Base-by-base conservation (phyloP, 2,329 filamentous ascomycete genomes). In the Fragosphaeria purpurea region DNA sequence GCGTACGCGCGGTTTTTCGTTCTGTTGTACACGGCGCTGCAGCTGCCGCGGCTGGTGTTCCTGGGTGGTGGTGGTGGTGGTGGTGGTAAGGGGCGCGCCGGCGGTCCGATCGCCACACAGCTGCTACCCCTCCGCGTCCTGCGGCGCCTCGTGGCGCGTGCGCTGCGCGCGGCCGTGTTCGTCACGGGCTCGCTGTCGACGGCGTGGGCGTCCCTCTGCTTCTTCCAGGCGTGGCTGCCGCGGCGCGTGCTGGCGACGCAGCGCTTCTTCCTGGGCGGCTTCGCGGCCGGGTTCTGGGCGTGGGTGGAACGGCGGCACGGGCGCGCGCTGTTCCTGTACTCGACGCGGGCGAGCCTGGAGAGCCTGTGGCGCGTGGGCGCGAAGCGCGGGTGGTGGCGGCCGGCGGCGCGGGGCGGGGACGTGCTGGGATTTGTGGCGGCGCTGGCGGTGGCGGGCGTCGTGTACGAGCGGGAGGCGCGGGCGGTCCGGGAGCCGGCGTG, bases 301-400 rank as follows among this genome's bases (percentile, higher is more conserved):
- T 86, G 86, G 65, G 68, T 95, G 2, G 85, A 89, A 62, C 73
- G 83, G 43, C 71, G 73, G 46, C 70, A 76, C 53, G 79, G 83
- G 41, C 71, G 86, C 12, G 74, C 76, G 1, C 77, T 87, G 50
- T 95, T 94, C 66, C 60, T 96, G 54, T 93, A 93, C 66, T 83
- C 80, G 56, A 80, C 86, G 34, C 77, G 90, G 2, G 70, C 83
- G n/a, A 88, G 85, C 53, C 73, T 95, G 34, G 86, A 95, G 63
- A 87, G 81, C 39, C 67, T 89, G 44, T 97, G 89, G 88, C 95
- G 95, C 71, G 88, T 95, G 0, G 89, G 90, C n/a, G 80, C 86
- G 50, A 97, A 97, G 80, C 74, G 84, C 37, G 79, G 88, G 1
- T 88, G 88, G 81, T 95, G 91, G 88, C 95, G 91, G 87, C 81